Conservation (phyloP, 768 basidiomycete species). For the Amyloporia xantha region DNA sequence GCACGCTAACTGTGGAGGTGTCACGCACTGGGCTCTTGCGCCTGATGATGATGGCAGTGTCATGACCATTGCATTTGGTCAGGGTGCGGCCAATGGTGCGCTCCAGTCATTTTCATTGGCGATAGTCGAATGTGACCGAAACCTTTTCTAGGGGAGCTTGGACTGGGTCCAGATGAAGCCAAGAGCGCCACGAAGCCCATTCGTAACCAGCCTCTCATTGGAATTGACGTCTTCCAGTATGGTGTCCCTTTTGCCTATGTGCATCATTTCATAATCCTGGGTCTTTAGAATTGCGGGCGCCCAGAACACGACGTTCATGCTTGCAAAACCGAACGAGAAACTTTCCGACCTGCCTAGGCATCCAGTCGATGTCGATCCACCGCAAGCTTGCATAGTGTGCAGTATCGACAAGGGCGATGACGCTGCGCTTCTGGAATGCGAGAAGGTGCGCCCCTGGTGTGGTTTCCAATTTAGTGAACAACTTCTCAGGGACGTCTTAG, state of each 20-base stretch:
- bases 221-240: slow-evolving; percentile 74
- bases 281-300: slow-evolving; percentile 67
- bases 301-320: slow-evolving; percentile 80
- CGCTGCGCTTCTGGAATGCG: slow-evolving; percentile 77
- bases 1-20: slow-evolving; percentile 71
- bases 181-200: slow-evolving; percentile 86
- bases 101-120: background rate
- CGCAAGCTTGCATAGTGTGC: slow-evolving; percentile 68
- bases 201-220: slow-evolving; percentile 60
- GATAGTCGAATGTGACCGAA: background rate
- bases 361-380: slow-evolving; percentile 64
- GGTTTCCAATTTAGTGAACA: background rate
- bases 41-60: slow-evolving; percentile 66
- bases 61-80: slow-evolving; percentile 84
- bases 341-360: slow-evolving; percentile 76
- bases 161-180: slow-evolving; percentile 69
- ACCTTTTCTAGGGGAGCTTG: slow-evolving; percentile 57
- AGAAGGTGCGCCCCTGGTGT: slow-evolving; percentile 64
- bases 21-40: slow-evolving; percentile 79
- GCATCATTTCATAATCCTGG: background rate
- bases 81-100: slow-evolving; percentile 78
- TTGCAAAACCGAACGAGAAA: slow-evolving; percentile 69
- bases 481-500: slow-evolving; percentile 30
- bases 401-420: slow-evolving; percentile 63
- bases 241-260: slow-evolving; percentile 14